phyloP scores from a whole-genome alignment of 2,329 filamentous ascomycete species.

The Chalara sp. region DNA sequence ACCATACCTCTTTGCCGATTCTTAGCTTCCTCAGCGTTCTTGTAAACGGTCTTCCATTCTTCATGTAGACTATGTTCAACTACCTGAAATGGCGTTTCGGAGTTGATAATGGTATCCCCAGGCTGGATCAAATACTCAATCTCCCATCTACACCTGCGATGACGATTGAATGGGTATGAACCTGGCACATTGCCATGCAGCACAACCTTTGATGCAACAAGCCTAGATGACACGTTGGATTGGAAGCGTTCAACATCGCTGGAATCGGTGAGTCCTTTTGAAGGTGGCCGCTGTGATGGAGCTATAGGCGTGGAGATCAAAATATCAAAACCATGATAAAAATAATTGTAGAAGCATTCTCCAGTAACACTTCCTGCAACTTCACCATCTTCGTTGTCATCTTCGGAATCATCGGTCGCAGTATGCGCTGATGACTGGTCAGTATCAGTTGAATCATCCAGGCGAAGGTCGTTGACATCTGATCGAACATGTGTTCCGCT shows the following conservation, averaged over 20 bases:
- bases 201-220: constrained; percentile 87
- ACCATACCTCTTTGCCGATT: constrained; percentile 69
- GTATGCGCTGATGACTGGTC: constrained; percentile 70
- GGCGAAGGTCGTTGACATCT: constrained; percentile 28
- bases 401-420: constrained; percentile 60
- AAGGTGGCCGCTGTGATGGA: constrained; percentile 57
- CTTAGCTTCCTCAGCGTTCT: constrained; percentile 44
- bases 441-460: constrained; percentile 59
- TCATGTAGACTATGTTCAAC: constrained; percentile 63
- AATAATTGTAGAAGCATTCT: constrained; percentile 96
- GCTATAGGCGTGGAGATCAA: constrained; percentile 72
- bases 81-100: constrained; percentile 68
- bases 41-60: constrained; percentile 63
- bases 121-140: constrained; percentile 51
- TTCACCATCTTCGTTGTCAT: constrained; percentile 56
- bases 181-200: constrained; percentile 93
- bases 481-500: constrained; percentile 45
- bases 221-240: constrained; percentile 42
- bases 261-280: constrained; percentile 24
- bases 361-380: constrained; percentile 47
- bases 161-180: constrained; percentile 93
- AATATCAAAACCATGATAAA: constrained; percentile 89
- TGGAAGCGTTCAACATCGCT: constrained; percentile 8
- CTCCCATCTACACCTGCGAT: constrained; percentile 83
- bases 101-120: constrained; percentile 28